Evolutionary conservation across 2,329 filamentous ascomycete species (phyloP).

Genomic region (Aspergillus proliferans): DNA sequence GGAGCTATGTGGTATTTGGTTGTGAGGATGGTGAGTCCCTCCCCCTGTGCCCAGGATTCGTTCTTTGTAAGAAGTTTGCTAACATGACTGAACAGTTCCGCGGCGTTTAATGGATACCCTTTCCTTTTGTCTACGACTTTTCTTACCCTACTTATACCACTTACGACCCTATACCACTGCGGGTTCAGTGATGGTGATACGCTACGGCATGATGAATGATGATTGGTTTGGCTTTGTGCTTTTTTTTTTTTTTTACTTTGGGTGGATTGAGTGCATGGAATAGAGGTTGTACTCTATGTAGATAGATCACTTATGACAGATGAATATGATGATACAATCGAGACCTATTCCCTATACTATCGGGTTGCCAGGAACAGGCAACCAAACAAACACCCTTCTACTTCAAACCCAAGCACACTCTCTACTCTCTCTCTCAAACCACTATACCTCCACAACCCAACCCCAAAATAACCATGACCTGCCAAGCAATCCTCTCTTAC

Average conservation of each 20-base stretch:
- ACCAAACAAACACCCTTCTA: no score
- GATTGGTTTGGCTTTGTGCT: background rate
- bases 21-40: conserved; percentile 68
- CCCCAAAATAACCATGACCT: no score
- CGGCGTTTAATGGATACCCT: conserved; percentile 35
- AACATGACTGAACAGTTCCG: conserved; percentile 42
- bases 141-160: background rate
- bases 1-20: conserved; percentile 90
- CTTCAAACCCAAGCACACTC: no score
- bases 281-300: background rate
- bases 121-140: background rate
- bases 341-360: no score
- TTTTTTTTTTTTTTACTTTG: background rate
- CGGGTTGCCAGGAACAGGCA: no score
- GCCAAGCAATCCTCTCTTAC: no score
- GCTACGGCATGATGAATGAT: conserved; percentile 20
- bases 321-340: no score
- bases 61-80: conserved; percentile 11
- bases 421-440: no score
- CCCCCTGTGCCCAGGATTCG: background rate
- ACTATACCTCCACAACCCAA: no score
- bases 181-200: conserved; percentile 20
- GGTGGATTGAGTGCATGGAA: no score
- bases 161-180: conserved; percentile 19
- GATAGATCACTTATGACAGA: background rate